A percentile compares a stretch with the other conserved stretches of the same genome.
These are phyloP conservation scores for Phytophthora fragariaefolia DNA, from an alignment of 352 stramenopile genomes.

Conservation along the genomic window DNA sequence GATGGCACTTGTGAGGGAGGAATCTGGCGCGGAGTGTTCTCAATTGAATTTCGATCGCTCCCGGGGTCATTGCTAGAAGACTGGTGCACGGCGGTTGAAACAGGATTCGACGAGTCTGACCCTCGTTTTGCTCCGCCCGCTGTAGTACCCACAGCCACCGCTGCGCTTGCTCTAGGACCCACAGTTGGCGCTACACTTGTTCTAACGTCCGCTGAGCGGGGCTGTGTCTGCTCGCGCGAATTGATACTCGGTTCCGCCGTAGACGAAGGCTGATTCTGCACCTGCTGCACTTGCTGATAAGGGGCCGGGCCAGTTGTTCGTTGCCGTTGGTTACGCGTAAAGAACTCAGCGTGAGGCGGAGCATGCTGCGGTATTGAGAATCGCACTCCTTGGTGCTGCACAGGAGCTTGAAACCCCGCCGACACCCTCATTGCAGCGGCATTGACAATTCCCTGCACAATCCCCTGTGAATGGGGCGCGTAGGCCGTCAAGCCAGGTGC, in stretches of 20 bases:
- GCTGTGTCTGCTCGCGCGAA: constrained; percentile 4
- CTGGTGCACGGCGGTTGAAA: constrained; percentile 2
- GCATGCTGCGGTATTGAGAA: neutral
- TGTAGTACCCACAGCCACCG: neutral
- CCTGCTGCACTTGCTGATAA: constrained; percentile 24
- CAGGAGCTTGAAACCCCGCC: neutral
- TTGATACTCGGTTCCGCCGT: neutral
- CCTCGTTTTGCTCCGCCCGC: constrained; percentile 1
- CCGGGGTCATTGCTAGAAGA: neutral
- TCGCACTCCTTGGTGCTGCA: constrained; percentile 8
- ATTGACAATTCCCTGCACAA: constrained; percentile 16
- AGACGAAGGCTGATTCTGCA: constrained; percentile 8
- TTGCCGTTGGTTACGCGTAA: constrained; percentile 7
- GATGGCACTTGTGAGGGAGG: neutral
- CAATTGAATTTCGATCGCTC: constrained; percentile 6
- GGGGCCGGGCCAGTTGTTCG: neutral
- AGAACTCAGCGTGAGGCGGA: constrained; percentile 7
- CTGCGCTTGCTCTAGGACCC: neutral
- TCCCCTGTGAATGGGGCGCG: constrained; percentile 15
- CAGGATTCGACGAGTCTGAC: constrained; percentile 3
- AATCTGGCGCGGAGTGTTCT: constrained; percentile 2
- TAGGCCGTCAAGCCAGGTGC: neutral
- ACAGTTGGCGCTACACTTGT: constrained; percentile 1
- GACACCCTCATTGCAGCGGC: constrained; percentile 14
- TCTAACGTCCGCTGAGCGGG: neutral